Evolutionary conservation across 2,329 filamentous ascomycete species (phyloP).

Genomic region (Diplodia sapinea): DNA sequence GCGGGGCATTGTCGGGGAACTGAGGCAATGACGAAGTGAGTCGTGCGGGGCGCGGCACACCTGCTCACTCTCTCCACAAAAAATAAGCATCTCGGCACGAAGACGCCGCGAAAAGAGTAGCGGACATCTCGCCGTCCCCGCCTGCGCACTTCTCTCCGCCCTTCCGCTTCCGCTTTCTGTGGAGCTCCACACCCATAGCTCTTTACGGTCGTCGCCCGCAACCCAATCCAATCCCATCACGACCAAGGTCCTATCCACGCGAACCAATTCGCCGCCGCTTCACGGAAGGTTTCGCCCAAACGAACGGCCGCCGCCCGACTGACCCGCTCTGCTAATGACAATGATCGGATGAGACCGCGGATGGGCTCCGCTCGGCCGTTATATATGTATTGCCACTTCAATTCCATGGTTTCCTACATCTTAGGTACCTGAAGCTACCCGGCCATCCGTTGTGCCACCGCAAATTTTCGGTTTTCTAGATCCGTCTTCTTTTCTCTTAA

Average conservation of each 20-base stretch:
- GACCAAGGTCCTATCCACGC: not conserved
- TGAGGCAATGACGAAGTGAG: not conserved
- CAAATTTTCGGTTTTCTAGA: no score
- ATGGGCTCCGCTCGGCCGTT: not conserved
- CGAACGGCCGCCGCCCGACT: not conserved
- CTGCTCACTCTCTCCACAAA: conserved; percentile 1
- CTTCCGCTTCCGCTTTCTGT: not conserved
- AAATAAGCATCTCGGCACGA: conserved; percentile 22
- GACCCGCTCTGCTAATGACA: not conserved
- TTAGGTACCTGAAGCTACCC: not conserved
- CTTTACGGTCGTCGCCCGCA: conserved; percentile 2
- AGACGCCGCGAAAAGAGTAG: conserved; percentile 15
- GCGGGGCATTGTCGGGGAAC: conserved; percentile 15
- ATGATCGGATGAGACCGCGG: conserved; percentile 4
- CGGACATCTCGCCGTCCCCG: conserved; percentile 28
- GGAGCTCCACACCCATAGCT: conserved; percentile 10
- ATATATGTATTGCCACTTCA: conserved; percentile 11
- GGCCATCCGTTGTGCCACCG: not conserved
- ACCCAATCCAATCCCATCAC: conserved; percentile 15
- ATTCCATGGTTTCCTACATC: conserved; percentile 7
- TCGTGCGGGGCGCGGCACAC: not conserved
- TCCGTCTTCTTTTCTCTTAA: not conserved
- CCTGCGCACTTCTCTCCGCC: conserved; percentile 26
- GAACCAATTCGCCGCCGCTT: not conserved
- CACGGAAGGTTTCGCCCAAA: not conserved